phyloP scores from a whole-genome alignment of 306 rosid species.

The Pachyrhizus erosus region DNA sequence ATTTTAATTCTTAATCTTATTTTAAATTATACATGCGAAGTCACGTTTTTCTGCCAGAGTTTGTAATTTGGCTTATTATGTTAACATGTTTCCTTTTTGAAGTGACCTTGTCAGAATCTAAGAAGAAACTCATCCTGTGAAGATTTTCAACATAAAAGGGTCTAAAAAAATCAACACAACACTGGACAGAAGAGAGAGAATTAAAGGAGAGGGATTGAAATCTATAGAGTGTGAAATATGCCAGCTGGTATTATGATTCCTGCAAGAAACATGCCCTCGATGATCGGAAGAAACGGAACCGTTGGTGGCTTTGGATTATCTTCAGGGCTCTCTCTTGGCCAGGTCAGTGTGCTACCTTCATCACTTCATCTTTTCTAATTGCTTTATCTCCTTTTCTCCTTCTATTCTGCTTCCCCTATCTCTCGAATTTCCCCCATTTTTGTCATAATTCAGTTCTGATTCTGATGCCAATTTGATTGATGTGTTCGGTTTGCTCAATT shows the following conservation, averaged over 20 bases:
- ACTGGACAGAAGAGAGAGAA: not conserved
- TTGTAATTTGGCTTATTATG: slow-evolving; percentile 9
- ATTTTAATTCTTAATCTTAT: slow-evolving; percentile 11
- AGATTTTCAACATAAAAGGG: not conserved
- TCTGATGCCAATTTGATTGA: slow-evolving; percentile 32
- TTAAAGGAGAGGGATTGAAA: not conserved
- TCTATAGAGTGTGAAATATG: slow-evolving; percentile 45
- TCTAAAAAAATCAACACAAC: not conserved
- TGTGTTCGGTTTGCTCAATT: slow-evolving; percentile 15
- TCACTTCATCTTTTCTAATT: not conserved
- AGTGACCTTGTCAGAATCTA: slow-evolving; percentile 38
- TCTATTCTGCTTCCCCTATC: not conserved
- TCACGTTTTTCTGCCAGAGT: slow-evolving; percentile 14
- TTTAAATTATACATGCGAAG: not conserved
- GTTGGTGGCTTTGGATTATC: slow-evolving; percentile 70
- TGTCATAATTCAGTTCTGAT: not conserved
- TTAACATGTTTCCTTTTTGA: slow-evolving; percentile 31
- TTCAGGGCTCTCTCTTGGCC: slow-evolving; percentile 73
- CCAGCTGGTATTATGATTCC: slow-evolving; percentile 75
- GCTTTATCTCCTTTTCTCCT: not conserved
- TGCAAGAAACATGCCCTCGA: slow-evolving; percentile 70
- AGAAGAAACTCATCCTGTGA: slow-evolving; percentile 7
- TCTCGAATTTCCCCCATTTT: not conserved
- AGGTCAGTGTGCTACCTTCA: slow-evolving; percentile 58
- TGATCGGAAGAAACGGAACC: slow-evolving; percentile 70